These are phyloP conservation scores for Neltuma alba DNA, from an alignment of 306 rosid species.

Conservation along the genomic window DNA sequence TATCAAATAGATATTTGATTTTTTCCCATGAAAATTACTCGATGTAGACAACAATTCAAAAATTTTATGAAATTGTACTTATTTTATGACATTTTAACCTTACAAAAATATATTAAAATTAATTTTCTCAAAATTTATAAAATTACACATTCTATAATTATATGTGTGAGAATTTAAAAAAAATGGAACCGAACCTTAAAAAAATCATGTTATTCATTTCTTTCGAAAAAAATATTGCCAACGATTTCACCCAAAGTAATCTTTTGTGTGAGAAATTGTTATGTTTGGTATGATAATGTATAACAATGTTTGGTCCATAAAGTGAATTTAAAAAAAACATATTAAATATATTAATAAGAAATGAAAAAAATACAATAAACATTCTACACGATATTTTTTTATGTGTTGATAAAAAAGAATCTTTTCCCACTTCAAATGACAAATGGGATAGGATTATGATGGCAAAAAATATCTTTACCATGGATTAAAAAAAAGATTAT, in stretches of 20 bases:
- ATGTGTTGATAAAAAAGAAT: neutral
- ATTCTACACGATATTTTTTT: neutral
- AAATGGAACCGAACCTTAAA: too few species aligned
- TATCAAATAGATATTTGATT: too few species aligned
- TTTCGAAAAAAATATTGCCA: too few species aligned
- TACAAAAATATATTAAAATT: too few species aligned
- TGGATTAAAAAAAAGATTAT: neutral
- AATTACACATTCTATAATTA: neutral
- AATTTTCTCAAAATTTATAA: too few species aligned
- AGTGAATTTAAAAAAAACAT: too few species aligned
- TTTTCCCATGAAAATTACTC: neutral
- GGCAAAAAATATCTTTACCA: neutral
- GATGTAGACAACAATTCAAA: neutral
- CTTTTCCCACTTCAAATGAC: neutral
- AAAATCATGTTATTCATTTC: neutral
- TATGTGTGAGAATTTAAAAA: neutral
- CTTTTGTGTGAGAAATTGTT: neutral
- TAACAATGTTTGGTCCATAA: neutral
- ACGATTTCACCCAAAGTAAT: too few species aligned
- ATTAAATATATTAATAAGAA: too few species aligned
- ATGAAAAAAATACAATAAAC: neutral
- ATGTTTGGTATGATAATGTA: neutral
- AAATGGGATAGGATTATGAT: neutral
- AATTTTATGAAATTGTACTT: too few species aligned
- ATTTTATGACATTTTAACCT: neutral